Evolutionary conservation across 768 basidiomycete species (phyloP).

Genomic region (Kwoniella bestiolae): DNA sequence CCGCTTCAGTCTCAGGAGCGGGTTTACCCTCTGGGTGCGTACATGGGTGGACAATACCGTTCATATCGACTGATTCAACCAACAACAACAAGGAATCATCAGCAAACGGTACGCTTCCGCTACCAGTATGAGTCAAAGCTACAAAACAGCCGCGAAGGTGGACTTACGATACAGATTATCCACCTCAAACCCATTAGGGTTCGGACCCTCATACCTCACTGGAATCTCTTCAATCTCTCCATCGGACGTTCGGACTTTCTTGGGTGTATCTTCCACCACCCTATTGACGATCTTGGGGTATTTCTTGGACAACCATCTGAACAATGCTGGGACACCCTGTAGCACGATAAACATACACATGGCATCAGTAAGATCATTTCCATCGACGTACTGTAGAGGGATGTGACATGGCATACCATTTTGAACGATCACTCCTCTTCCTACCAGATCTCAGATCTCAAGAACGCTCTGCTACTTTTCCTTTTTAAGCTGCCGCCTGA

Average conservation of each 20-base stretch:
- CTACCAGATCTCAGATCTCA: not conserved
- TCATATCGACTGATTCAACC: conserved; percentile 82
- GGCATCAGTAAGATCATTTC: not conserved
- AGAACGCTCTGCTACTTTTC: not conserved
- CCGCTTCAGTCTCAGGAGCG: conserved; percentile 94
- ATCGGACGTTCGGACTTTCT: conserved; percentile 66
- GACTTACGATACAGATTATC: conserved; percentile 79
- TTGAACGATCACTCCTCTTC: not conserved
- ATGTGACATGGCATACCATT: conserved; percentile 7
- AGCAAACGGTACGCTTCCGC: not conserved
- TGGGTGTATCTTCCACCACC: conserved; percentile 83
- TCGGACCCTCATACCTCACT: conserved; percentile 69
- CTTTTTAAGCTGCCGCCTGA: too few relatives aligned
- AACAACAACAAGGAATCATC: not conserved
- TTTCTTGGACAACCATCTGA: conserved; percentile 98
- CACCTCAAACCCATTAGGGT: conserved; percentile 95
- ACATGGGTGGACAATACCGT: conserved; percentile 99
- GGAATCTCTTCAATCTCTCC: conserved; percentile 72
- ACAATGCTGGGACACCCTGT: conserved; percentile 98
- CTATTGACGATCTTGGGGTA: conserved; percentile 83
- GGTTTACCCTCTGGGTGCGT: conserved; percentile 98
- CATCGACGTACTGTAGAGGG: too few relatives aligned
- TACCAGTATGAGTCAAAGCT: not conserved
- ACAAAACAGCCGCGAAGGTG: not conserved
- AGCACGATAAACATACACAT: not conserved